A percentile compares a stretch with the other conserved stretches of the same genome.
These are phyloP conservation scores for Myrica gale DNA, from an alignment of 306 rosid genomes.

Conservation along the genomic window DNA sequence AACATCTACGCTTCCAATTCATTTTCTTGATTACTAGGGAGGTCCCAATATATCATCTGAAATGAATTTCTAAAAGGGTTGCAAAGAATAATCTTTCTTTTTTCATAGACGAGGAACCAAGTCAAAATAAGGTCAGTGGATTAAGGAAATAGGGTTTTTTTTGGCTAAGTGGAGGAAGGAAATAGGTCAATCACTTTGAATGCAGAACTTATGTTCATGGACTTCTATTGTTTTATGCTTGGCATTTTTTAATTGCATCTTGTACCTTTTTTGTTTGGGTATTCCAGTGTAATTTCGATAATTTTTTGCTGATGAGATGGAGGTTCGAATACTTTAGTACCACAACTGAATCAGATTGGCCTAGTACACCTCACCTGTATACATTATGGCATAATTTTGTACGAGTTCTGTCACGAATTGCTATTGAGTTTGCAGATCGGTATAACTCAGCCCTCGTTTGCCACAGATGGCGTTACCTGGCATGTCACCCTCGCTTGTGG, in stretches of 20 bases:
- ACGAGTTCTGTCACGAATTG: constrained; percentile 51
- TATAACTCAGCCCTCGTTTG: constrained; percentile 99
- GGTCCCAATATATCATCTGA: neutral
- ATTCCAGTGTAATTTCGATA: neutral
- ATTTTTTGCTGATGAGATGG: neutral
- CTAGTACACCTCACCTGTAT: neutral
- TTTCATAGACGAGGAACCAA: neutral
- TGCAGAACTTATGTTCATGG: neutral
- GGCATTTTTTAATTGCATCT: too few species aligned
- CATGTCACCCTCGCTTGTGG: constrained; percentile 96
- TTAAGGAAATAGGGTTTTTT: neutral
- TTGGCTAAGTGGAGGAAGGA: neutral
- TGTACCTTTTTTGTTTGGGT: neutral
- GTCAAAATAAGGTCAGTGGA: neutral
- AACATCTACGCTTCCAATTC: neutral
- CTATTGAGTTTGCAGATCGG: constrained; percentile 99
- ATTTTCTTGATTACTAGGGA: neutral
- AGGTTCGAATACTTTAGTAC: neutral
- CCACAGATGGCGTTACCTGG: constrained; percentile 97
- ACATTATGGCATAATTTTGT: constrained; percentile 21
- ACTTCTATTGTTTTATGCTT: neutral
- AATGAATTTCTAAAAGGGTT: neutral
- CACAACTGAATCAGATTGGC: constrained; percentile 3
- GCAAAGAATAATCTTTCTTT: neutral
- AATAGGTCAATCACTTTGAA: neutral